phyloP scores from a whole-genome alignment of 805 yeast genomes.

The Candida verbasci region DNA sequence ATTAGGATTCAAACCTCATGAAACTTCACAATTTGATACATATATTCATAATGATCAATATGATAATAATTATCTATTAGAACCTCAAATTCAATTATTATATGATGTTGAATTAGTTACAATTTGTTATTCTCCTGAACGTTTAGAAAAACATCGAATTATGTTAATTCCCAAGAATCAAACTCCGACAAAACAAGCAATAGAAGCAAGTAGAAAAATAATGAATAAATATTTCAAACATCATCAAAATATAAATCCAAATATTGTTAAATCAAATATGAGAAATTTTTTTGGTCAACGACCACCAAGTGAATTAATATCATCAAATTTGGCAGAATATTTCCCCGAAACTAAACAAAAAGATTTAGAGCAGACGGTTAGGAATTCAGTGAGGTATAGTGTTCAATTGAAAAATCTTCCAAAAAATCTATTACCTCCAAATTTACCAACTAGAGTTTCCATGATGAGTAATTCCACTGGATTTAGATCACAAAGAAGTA shows the following conservation, averaged over 20 bases:
- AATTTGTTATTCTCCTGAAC: slow-evolving; percentile 70
- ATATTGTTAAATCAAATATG: slow-evolving; percentile 15
- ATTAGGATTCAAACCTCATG: slow-evolving; percentile 43
- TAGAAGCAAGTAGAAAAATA: slow-evolving; percentile 50
- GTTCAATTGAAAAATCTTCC: slow-evolving; percentile 48
- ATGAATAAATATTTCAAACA: slow-evolving; percentile 24
- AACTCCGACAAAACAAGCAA: slow-evolving; percentile 58
- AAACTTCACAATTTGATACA: slow-evolving; percentile 49
- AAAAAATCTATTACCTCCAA: slow-evolving; percentile 9
- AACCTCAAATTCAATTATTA: slow-evolving; percentile 36
- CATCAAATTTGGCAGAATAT: slow-evolving; percentile 83
- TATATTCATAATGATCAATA: slow-evolving; percentile 42
- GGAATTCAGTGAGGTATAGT: slow-evolving; percentile 80
- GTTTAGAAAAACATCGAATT: slow-evolving; percentile 65
- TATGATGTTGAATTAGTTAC: slow-evolving; percentile 80
- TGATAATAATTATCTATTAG: slow-evolving; percentile 4
- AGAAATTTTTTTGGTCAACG: slow-evolving; percentile 75
- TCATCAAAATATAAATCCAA: background rate
- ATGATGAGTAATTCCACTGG: slow-evolving; percentile 11
- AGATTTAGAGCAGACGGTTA: slow-evolving; percentile 71
- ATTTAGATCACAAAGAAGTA: slow-evolving; percentile 11
- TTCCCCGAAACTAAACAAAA: slow-evolving; percentile 79
- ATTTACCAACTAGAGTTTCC: slow-evolving; percentile 12
- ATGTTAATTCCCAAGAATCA: slow-evolving; percentile 64
- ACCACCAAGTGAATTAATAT: slow-evolving; percentile 89